Base-by-base conservation (phyloP, 163 green algal species). In the Chlamydomonas reinhardtii region DNA sequence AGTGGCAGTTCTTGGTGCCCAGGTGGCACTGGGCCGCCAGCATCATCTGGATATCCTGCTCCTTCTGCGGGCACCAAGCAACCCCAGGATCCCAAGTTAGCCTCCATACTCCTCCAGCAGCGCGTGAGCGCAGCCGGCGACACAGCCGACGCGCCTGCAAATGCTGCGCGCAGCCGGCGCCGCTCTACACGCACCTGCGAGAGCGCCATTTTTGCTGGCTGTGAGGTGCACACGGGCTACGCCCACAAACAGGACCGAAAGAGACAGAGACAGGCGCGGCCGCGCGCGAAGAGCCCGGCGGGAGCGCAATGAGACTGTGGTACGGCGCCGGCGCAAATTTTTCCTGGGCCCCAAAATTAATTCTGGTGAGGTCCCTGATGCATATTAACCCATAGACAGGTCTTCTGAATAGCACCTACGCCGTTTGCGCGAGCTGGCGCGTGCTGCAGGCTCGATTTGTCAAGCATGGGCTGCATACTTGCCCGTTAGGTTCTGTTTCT, bases 31-130 rank as follows among this genome's bases (percentile, higher is more conserved):
- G 90, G 24, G 97, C 97, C 73, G 97, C 97, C 83, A 99, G 92
- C 95, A 99, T 97, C 94, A 99, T 96, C 90, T 98, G 94, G 73
- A 99, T 97, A 87, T 99, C 97, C 59, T 88, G 76, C 88, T 95
- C 94, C 80, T 86, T 86, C 80, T 86, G 80, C 79, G 32, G 2
- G 25, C 5, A 52, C 68, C 62, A 70, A 70, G 25, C 52, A 70
- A 77, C 48, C n/a, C 69, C 37, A 73, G 31, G 61, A 31, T 29
- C 61, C 61, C 61, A n/a, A 73, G 31, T 39, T 16, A 73, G 66
- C 16, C 66, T 43, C 62, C 62, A 70, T 1, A 56, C 48, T 56
- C 48, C 48, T 56, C 24, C 61, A n/a, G 61, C 61, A 68, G 61
- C 61, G 61, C 24, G 61, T 15, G 61, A 68, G 61, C 48, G 48